Evolutionary conservation across 2,329 filamentous ascomycete species (phyloP).

Genomic region (Bipolaris bicolor): DNA sequence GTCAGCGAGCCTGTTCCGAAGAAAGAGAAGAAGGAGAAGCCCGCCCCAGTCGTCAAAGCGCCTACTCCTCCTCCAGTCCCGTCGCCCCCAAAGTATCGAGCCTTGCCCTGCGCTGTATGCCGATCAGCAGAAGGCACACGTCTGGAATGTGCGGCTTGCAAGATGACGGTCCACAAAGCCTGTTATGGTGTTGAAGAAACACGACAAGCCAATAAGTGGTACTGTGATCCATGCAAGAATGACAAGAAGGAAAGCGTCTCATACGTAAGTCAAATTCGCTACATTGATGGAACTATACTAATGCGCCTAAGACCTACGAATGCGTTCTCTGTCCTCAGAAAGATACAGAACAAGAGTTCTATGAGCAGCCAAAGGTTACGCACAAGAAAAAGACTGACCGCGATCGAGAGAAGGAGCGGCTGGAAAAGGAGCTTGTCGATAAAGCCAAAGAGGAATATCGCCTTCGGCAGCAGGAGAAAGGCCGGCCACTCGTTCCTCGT

Average conservation of each 20-base stretch:
- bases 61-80: conserved; percentile 68
- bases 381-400: conserved; percentile 92
- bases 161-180: conserved; percentile 85
- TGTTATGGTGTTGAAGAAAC: conserved; percentile 87
- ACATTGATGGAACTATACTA: conserved; percentile 13
- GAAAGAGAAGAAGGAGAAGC: conserved; percentile 49
- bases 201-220: conserved; percentile 77
- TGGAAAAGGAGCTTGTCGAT: conserved; percentile 82
- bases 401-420: conserved; percentile 83
- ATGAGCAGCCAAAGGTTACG: conserved; percentile 78
- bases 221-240: conserved; percentile 94
- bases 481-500: conserved; percentile 81
- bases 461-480: conserved; percentile 80
- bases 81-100: conserved; percentile 77
- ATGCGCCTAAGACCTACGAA: conserved; percentile 72
- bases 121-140: conserved; percentile 65
- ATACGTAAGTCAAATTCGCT: conserved; percentile 65
- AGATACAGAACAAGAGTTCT: conserved; percentile 79
- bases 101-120: conserved; percentile 86
- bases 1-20: conserved; percentile 49
- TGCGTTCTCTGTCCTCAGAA: conserved; percentile 90
- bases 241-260: conserved; percentile 91
- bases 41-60: conserved; percentile 55
- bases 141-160: conserved; percentile 83
- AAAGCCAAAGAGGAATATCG: conserved; percentile 82